phyloP scores from a whole-genome alignment of 2,329 filamentous ascomycete species.

The Parastagonospora avenae region DNA sequence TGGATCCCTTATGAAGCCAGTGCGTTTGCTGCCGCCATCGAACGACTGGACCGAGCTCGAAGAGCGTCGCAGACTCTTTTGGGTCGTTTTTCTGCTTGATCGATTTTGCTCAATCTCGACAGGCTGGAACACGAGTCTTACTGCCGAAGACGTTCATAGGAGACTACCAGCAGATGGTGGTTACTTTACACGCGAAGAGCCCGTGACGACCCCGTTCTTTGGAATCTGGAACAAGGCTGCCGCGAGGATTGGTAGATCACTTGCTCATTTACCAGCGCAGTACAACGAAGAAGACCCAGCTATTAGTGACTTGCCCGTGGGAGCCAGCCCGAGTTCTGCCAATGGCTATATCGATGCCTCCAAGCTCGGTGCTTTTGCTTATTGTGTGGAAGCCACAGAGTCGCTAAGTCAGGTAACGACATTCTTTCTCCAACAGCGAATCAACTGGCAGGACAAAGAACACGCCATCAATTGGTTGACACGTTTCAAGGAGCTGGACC shows the following conservation, averaged over 20 bases:
- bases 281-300: slow-evolving; percentile 41
- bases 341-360: slow-evolving; percentile 42
- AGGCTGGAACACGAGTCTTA: slow-evolving; percentile 42
- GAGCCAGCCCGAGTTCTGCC: slow-evolving; percentile 36
- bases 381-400: slow-evolving; percentile 42
- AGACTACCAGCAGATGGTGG: slow-evolving; percentile 40
- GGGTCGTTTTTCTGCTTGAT: slow-evolving; percentile 42
- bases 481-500: slow-evolving; percentile 41
- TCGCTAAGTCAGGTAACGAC: slow-evolving; percentile 42
- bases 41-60: slow-evolving; percentile 40
- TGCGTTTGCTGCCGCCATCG: slow-evolving; percentile 29
- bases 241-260: slow-evolving; percentile 37
- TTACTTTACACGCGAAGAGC: slow-evolving; percentile 41
- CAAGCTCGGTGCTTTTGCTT: slow-evolving; percentile 42
- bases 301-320: slow-evolving; percentile 20
- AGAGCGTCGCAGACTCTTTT: slow-evolving; percentile 39
- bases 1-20: slow-evolving; percentile 37
- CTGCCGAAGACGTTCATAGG: slow-evolving; percentile 41
- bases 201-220: slow-evolving; percentile 41
- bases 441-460: slow-evolving; percentile 43
- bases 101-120: slow-evolving; percentile 40
- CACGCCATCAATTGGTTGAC: slow-evolving; percentile 43
- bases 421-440: slow-evolving; percentile 41
- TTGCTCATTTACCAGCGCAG: slow-evolving; percentile 39
- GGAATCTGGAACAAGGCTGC: slow-evolving; percentile 44